Base-by-base conservation (phyloP, 805 yeast genomes). In the Hanseniaspora taiwanica region DNA sequence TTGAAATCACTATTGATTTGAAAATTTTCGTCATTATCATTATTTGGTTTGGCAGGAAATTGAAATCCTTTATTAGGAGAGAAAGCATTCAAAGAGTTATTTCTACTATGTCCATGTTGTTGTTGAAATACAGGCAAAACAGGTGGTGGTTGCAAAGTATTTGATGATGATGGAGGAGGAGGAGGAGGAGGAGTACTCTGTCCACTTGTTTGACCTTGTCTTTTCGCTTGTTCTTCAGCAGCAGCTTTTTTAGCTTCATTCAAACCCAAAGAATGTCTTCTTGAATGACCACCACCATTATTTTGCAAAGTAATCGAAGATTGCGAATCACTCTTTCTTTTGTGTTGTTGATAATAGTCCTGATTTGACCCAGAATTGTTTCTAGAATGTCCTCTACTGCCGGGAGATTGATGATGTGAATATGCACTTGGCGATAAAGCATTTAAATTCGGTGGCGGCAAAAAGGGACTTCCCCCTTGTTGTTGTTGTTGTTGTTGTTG, bases 161-260 rank as follows among this genome's bases (percentile, higher is more conserved):
- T 45, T 25, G n/a, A n/a, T n/a, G n/a, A n/a, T n/a, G n/a, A n/a
- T n/a, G n/a, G n/a, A n/a, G n/a, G n/a, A 40, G 37, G 7, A 12
- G 27, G 12, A 23, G 7, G 27, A 14, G 40, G 32, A 6, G 32
- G 32, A 6, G 32, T 27, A 14, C 16, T 27, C 14, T 27, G 32
- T 6, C 32, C 32, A 27, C 32, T 27, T 1, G 46, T 53, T 38
- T 44, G 50, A 6, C 56, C 55, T 2, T 53, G 60, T 58, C 86
- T 71, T 56, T 84, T 91, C 2, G 81, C 78, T 54, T 79, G 85
- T 29, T 78, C 87, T 48, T 78, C 78, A 4, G 96, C 96, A n/a
- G 98, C 98, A 6, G 96, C 96, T 49, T 79, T 79, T 52, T 83
- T 86, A 10, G 97, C 97, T 61, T 89, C 98, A 40, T 78, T 78